Percentiles rank a stretch among this genome's conserved stretches.
Conservation (phyloP, 2,329 filamentous ascomycete genomes). For the Talaromyces sp. region DNA sequence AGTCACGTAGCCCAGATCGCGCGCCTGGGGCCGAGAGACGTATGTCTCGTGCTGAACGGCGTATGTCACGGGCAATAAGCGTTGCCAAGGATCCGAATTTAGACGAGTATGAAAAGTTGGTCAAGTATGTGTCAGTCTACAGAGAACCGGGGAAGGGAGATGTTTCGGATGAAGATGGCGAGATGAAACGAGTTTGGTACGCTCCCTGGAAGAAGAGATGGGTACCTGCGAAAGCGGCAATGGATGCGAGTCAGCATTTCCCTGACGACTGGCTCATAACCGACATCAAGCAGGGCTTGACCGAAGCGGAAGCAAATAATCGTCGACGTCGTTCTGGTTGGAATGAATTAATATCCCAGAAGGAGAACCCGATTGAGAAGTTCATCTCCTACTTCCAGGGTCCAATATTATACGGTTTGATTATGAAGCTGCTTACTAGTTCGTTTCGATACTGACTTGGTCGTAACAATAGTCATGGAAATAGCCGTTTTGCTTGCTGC, state of each 20-base stretch:
- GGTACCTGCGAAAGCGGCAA: constrained; percentile 20
- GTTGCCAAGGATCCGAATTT: constrained; percentile 24
- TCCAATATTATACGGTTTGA: constrained; percentile 65
- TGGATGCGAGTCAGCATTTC: constrained; percentile 33
- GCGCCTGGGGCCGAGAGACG: constrained; percentile 15
- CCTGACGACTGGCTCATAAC: constrained; percentile 65
- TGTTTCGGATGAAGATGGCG: constrained; percentile 35
- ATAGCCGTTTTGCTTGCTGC: constrained; percentile 66
- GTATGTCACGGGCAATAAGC: constrained; percentile 16
- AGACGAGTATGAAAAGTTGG: constrained; percentile 62
- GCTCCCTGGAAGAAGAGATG: constrained; percentile 48
- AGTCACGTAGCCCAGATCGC: not conserved
- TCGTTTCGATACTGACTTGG: not conserved
- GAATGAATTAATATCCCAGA: constrained; percentile 73
- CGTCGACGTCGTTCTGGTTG: constrained; percentile 61
- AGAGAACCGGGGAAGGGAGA: constrained; percentile 46
- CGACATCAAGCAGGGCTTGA: constrained; percentile 61
- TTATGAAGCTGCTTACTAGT: not conserved
- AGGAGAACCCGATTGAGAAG: constrained; percentile 68
- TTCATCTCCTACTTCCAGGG: constrained; percentile 69
- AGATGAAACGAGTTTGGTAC: constrained; percentile 53
- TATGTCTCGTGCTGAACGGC: constrained; percentile 27
- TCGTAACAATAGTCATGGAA: constrained; percentile 55
- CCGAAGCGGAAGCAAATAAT: constrained; percentile 50
- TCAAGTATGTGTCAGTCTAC: constrained; percentile 63